These are phyloP conservation scores for Acarospora socialis DNA, from an alignment of 2,329 filamentous ascomycete species.

Conservation along the genomic window DNA sequence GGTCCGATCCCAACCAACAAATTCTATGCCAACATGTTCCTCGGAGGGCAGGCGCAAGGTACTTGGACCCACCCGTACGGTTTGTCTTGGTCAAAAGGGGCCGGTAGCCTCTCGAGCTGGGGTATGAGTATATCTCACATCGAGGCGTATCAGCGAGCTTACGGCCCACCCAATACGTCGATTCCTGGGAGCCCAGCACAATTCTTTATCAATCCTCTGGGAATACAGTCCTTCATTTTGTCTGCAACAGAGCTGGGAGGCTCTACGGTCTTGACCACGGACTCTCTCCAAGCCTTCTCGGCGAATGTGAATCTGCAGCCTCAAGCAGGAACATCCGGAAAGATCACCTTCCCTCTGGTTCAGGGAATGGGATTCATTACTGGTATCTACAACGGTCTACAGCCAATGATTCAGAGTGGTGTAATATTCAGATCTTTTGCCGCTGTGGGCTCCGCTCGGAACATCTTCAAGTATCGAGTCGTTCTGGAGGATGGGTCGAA, in stretches of 20 bases:
- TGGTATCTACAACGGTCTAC: slow-evolving; percentile 54
- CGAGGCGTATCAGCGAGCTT: slow-evolving; percentile 40
- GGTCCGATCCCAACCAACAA: slow-evolving; percentile 14
- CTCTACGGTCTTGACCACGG: slow-evolving; percentile 41
- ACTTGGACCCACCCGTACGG: slow-evolving; percentile 14
- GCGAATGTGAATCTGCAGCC: slow-evolving; percentile 54
- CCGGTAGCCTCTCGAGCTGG: slow-evolving; percentile 10
- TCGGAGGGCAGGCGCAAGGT: slow-evolving; percentile 12
- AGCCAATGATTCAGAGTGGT: slow-evolving; percentile 59
- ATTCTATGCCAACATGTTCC: slow-evolving; percentile 14
- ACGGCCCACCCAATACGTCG: slow-evolving; percentile 40
- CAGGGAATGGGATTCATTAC: slow-evolving; percentile 87
- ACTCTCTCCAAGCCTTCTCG: slow-evolving; percentile 41
- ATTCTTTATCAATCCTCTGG: slow-evolving; percentile 70
- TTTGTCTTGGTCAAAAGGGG: slow-evolving; percentile 13
- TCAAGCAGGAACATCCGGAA: slow-evolving; percentile 37
- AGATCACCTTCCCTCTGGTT: slow-evolving; percentile 65
- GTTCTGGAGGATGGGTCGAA: slow-evolving; percentile 54
- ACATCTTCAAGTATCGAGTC: slow-evolving; percentile 62
- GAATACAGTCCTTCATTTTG: slow-evolving; percentile 66
- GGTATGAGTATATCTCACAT: slow-evolving; percentile 13
- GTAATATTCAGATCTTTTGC: slow-evolving; percentile 58
- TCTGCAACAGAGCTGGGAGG: slow-evolving; percentile 60
- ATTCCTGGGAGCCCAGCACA: slow-evolving; percentile 43
- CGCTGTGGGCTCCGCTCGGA: slow-evolving; percentile 39